Evolutionary conservation across 2,329 filamentous ascomycete species (phyloP).

Genomic region (Botryotinia convoluta): DNA sequence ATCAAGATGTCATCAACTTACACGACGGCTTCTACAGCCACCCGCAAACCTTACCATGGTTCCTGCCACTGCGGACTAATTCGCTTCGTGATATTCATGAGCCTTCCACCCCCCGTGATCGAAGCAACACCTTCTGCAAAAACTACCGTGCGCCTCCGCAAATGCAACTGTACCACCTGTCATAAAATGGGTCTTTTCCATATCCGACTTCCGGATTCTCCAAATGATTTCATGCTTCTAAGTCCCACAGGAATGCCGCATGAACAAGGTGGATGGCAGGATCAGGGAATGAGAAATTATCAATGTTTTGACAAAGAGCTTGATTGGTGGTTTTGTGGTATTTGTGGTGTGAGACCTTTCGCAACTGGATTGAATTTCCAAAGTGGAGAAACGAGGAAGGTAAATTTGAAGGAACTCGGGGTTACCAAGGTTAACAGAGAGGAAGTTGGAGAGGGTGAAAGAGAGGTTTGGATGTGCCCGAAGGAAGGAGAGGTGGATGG

Average conservation of each 20-base stretch:
- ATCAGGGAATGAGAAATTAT: slow-evolving; percentile 45
- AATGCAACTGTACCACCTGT: slow-evolving; percentile 51
- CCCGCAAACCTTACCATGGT: slow-evolving; percentile 38
- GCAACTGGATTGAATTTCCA: slow-evolving; percentile 37
- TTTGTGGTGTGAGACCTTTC: slow-evolving; percentile 47
- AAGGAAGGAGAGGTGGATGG: slow-evolving; percentile 34
- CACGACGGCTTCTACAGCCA: slow-evolving; percentile 4
- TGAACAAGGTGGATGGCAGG: slow-evolving; percentile 38
- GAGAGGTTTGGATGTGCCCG: slow-evolving; percentile 37
- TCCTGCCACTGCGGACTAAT: slow-evolving; percentile 49
- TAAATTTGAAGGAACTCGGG: slow-evolving; percentile 21
- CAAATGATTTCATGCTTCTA: slow-evolving; percentile 48
- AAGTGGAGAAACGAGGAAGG: slow-evolving; percentile 35
- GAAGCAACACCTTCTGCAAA: slow-evolving; percentile 21
- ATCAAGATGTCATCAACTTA: neutral
- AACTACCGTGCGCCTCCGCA: slow-evolving; percentile 31
- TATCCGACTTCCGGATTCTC: slow-evolving; percentile 40
- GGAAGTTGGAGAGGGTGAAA: slow-evolving; percentile 23
- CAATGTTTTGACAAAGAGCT: slow-evolving; percentile 36
- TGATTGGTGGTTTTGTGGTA: slow-evolving; percentile 48
- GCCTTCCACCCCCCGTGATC: slow-evolving; percentile 40
- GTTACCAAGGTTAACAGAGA: slow-evolving; percentile 20
- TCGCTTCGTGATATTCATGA: slow-evolving; percentile 45
- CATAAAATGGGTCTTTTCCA: slow-evolving; percentile 50
- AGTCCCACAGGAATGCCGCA: slow-evolving; percentile 37